phyloP scores from a whole-genome alignment of 345 rosid species.

The Murraya paniculata region DNA sequence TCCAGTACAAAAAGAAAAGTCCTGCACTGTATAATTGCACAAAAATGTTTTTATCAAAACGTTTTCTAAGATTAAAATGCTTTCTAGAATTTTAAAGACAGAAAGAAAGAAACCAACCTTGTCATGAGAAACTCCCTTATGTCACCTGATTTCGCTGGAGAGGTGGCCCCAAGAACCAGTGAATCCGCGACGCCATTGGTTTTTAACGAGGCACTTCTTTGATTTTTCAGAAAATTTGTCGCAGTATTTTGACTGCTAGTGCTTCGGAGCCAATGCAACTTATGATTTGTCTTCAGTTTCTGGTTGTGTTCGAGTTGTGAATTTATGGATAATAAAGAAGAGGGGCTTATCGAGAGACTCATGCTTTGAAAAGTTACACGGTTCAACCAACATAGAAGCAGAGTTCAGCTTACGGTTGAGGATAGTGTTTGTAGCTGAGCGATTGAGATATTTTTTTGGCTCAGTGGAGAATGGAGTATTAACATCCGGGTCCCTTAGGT shows the following conservation, averaged over 20 bases:
- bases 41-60: too few relatives aligned
- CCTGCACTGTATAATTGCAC: conserved; percentile 27
- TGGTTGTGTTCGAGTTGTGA: conserved; percentile 6
- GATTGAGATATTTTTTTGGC: too few relatives aligned
- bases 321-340: conserved; percentile 8
- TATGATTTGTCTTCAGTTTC: not conserved
- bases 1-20: conserved; percentile 30
- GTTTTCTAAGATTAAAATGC: not conserved
- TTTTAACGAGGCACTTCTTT: not conserved
- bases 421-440: too few relatives aligned
- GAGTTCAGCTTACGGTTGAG: too few relatives aligned
- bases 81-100: not conserved
- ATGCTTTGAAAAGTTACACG: not conserved
- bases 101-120: conserved; percentile 25
- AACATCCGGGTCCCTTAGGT: too few relatives aligned
- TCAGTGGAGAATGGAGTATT: too few relatives aligned
- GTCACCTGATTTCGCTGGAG: conserved; percentile 31
- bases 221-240: not conserved
- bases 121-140: conserved; percentile 33
- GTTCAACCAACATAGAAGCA: not conserved
- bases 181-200: conserved; percentile 15
- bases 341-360: conserved; percentile 1
- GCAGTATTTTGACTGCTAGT: not conserved
- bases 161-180: conserved; percentile 23
- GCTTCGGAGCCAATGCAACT: not conserved